Evolutionary conservation across 1,284 basidiomycete genomes (phyloP), one percentile per base, ranked within the genome.

Genomic region (Moniliophthora roreri): DNA sequence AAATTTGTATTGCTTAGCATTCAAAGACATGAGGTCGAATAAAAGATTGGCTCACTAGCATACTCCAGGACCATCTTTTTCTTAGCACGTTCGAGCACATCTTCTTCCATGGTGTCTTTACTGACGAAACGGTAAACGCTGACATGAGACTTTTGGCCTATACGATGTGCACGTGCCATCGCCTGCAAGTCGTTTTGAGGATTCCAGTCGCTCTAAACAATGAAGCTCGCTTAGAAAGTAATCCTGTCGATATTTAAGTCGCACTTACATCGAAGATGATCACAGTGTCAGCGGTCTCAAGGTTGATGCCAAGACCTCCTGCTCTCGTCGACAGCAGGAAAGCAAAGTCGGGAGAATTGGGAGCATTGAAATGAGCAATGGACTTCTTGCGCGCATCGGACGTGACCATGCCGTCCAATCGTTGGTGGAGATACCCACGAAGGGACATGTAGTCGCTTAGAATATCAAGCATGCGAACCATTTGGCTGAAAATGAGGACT

Each of bases 1-100:
- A 54, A 63, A 40, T 11, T 7, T 10, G 51, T 20, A 42, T 55
- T 42, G 55, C 13, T 32, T 32, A 32, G 28, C 11, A 6, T 24
- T 16, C 37, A 36, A 60, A 55, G 60, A 53, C 23, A 37, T 32
- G 36, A 26, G 15, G 28, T 18, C 50, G 50, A 51, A 23, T 21
- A 35, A 18, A 48, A 53, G 50, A 53, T 54, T 52, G 53, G 87
- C 93, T 69, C 69, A 95, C 93, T 98, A 49, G 96, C 97, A 77
- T 99, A 98, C 72, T 99, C 97, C 61, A 99, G 78, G 52, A 99
- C 94, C 96, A 99, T 99, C 79, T 99, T 99, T 76, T 95, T 91
- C 82, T 97, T 96, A 16, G 97, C 97, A 40, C 95, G 84, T 74
- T 99, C 96, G 38, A 99, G 81, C 21, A 99, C 92, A 65, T 99